Evolutionary conservation across 2,329 filamentous ascomycete species (phyloP), one percentile per base, ranked within the genome.

Genomic region (Aspergillus tanneri): DNA sequence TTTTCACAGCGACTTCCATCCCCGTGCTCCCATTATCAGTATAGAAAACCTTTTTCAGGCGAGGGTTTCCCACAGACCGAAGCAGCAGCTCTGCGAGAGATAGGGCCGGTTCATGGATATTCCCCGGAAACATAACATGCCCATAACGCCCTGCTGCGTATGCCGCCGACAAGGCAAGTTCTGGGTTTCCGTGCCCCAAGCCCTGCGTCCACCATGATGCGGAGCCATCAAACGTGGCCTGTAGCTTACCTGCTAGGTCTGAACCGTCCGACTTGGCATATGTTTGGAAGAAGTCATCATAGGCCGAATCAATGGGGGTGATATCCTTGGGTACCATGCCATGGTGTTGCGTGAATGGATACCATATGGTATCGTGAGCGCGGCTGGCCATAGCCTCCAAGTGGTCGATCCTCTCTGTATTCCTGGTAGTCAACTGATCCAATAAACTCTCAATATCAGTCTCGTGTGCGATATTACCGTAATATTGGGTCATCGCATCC

Each of bases 201-300:
- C 89, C 89, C 68, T 95, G 90, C 0, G 89, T 95, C 89, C 90
- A 95, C 89, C 90, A 95, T 0, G 88, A 92, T 1, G 88, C 88
- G 0, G 88, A 93, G 2, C 86, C 89, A 58, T 95, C 90, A 46
- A 93, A 90, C 0, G 86, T 85, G 1, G 87, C 79, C 37, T 77
- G 77, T 0, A 89, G 69, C 3, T 83, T 61, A 18, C 47, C 54
- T 5, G 49, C 42, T 1, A 54, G 42, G 3, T 57, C 32, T 2
- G 56, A 39, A 62, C 55, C 23, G 12, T 49, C 57, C 11, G 54
- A 54, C 3, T 63, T 55, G n/a, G 62, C 62, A 43, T 73, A 71
- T 0, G 83, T 84, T 62, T 92, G 86, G 66, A 93, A 95, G 62
- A 83, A 84, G 61, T 92, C 88, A 6, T 85, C 87, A 49, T 86